Evolutionary conservation across 257 asterid genomes (phyloP).

Genomic region (Jacaranda copaia): DNA sequence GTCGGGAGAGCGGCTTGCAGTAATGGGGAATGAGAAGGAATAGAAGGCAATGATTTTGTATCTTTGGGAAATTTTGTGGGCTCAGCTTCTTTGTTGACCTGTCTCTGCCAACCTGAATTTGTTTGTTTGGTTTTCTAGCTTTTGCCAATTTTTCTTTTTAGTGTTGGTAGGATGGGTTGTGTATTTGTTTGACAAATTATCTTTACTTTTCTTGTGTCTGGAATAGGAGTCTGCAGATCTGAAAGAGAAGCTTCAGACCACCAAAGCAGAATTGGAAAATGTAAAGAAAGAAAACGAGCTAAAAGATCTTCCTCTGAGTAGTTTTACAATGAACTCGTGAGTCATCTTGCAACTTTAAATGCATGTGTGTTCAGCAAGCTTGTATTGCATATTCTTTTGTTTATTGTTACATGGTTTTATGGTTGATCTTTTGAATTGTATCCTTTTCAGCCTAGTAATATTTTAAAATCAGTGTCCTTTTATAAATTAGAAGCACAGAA

Average conservation of each 20-base stretch:
- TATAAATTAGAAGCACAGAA: not conserved
- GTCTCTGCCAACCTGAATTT: not conserved
- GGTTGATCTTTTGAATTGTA: not conserved
- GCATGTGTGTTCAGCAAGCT: conserved; percentile 25
- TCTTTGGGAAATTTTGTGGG: not conserved
- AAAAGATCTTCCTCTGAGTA: conserved; percentile 61
- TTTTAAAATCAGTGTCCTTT: not conserved
- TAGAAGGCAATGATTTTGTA: conserved; percentile 20
- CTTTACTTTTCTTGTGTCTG: conserved; percentile 27
- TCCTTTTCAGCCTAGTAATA: not conserved
- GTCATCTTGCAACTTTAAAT: conserved; percentile 39
- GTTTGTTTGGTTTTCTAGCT: not conserved
- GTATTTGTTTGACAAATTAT: conserved; percentile 11
- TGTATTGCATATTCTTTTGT: not conserved
- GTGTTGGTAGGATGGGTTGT: not conserved
- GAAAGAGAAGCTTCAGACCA: conserved; percentile 63
- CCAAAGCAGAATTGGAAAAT: conserved; percentile 63
- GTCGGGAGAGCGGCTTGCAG: conserved; percentile 3
- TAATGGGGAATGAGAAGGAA: not conserved
- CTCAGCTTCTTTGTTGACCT: not conserved
- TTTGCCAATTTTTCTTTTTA: not conserved
- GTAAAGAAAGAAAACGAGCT: conserved; percentile 60
- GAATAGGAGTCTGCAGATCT: conserved; percentile 65
- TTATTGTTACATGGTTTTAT: not conserved
- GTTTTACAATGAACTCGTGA: conserved; percentile 61